Percentiles rank a stretch among this genome's conserved stretches.
Conservation (phyloP, 139 green algal species). For the Volvox reticuliferus region DNA sequence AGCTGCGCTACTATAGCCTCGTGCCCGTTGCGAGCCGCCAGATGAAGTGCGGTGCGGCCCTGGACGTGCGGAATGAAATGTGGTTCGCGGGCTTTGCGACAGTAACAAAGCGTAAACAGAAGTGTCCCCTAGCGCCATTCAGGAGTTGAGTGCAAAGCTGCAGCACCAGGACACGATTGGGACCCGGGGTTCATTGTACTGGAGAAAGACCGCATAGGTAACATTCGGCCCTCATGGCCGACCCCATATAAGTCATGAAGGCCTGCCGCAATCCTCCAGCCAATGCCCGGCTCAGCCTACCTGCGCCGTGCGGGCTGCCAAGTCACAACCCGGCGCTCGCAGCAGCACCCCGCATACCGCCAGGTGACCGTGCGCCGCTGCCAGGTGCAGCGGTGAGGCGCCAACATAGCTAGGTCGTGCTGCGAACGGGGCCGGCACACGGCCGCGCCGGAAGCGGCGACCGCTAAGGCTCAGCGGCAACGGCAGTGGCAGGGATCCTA, state of each 20-base stretch:
- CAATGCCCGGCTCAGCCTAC: neutral
- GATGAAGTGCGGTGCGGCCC: slow-evolving; percentile 35
- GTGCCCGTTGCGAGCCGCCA: slow-evolving; percentile 36
- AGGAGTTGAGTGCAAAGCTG: no score
- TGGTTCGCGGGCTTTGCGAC: no score
- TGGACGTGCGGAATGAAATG: neutral
- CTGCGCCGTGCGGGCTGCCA: neutral
- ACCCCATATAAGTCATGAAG: no score
- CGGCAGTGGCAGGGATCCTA: slow-evolving; percentile 2
- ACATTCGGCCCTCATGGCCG: no score
- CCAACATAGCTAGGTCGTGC: neutral
- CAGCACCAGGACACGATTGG: no score
- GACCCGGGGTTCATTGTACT: no score
- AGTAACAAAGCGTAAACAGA: no score
- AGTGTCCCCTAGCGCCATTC: no score
- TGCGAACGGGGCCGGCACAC: neutral
- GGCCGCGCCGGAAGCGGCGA: neutral
- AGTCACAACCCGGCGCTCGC: slow-evolving; percentile 15
- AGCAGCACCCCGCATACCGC: slow-evolving; percentile 29
- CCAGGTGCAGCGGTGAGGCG: slow-evolving; percentile 39
- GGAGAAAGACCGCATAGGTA: no score
- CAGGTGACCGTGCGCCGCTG: slow-evolving; percentile 21
- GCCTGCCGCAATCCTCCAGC: no score
- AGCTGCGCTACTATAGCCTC: neutral
- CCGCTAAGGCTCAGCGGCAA: neutral